Percentiles rank a stretch among this genome's conserved stretches.
phyloP scores from a whole-genome alignment of 441 rosid genomes.

The Mallotus repandus region DNA sequence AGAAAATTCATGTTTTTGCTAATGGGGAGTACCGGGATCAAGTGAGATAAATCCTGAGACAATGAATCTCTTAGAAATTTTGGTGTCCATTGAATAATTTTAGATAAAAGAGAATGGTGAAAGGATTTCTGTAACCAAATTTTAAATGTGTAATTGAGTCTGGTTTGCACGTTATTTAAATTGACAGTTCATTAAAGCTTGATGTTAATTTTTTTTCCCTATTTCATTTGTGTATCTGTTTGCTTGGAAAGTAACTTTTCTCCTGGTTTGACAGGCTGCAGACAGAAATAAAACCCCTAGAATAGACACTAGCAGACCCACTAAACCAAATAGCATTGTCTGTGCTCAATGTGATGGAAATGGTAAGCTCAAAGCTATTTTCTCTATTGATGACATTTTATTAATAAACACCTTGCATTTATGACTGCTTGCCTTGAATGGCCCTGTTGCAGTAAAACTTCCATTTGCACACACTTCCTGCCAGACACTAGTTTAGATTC shows the following conservation, averaged over 20 bases:
- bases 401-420: neutral
- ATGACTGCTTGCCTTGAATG: neutral
- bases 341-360: constrained; percentile 86
- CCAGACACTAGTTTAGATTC: neutral
- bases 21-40: neutral
- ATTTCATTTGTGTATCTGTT: neutral
- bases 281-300: constrained; percentile 26
- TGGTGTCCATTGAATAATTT: neutral
- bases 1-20: neutral
- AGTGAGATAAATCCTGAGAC: neutral
- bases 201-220: neutral
- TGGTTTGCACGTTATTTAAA: neutral
- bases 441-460: constrained; percentile 1
- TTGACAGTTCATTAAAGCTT: neutral
- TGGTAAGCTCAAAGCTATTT: constrained; percentile 44
- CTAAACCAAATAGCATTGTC: constrained; percentile 64
- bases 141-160: neutral
- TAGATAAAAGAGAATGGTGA: neutral
- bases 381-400: neutral
- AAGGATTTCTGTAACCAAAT: neutral
- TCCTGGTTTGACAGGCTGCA: constrained; percentile 50
- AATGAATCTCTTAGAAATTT: neutral
- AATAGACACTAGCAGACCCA: neutral
- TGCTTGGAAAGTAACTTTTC: constrained; percentile 14
- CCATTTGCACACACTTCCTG: constrained; percentile 7